Conservation (phyloP, 2,329 filamentous ascomycete species). For the Trichophyton simii region DNA sequence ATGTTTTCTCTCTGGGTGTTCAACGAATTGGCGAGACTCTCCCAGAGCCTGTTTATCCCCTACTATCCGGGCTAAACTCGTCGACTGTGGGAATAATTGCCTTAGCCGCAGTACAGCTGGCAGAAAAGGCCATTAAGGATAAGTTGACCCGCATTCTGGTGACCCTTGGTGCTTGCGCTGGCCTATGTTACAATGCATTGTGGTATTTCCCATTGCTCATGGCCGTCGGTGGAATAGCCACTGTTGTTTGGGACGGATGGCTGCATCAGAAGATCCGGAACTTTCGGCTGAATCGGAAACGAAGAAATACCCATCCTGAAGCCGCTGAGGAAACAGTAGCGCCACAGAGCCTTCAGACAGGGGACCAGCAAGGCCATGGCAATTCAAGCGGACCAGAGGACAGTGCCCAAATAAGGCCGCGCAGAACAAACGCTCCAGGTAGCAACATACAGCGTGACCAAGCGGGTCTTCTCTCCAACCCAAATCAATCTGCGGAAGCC, state of each 20-base stretch:
- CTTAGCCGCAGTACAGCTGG: slow-evolving; percentile 54
- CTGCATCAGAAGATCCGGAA: slow-evolving; percentile 34
- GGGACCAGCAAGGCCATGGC: not conserved
- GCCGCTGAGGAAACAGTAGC: slow-evolving; percentile 10
- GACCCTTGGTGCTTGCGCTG: slow-evolving; percentile 50
- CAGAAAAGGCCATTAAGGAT: slow-evolving; percentile 56
- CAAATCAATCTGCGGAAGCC: not conserved
- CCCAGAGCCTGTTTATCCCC: slow-evolving; percentile 51
- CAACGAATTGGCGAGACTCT: slow-evolving; percentile 47
- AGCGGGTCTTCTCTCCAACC: not conserved
- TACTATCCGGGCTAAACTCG: slow-evolving; percentile 59
- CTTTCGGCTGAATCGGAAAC: not conserved
- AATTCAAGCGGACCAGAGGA: not conserved
- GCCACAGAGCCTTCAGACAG: slow-evolving; percentile 5
- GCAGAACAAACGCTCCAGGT: not conserved
- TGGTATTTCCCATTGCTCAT: slow-evolving; percentile 65
- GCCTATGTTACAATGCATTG: slow-evolving; percentile 56
- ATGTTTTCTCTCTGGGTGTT: slow-evolving; percentile 52
- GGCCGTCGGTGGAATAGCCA: slow-evolving; percentile 40
- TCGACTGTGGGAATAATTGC: slow-evolving; percentile 61
- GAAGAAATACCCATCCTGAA: not conserved
- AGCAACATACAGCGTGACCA: too few relatives aligned
- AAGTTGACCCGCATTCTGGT: slow-evolving; percentile 50
- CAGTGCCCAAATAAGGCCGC: not conserved
- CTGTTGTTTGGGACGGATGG: slow-evolving; percentile 45